Evolutionary conservation across 768 basidiomycete genomes (phyloP), one percentile per base, ranked within the genome.

Genomic region (Gymnopilus dilepis): DNA sequence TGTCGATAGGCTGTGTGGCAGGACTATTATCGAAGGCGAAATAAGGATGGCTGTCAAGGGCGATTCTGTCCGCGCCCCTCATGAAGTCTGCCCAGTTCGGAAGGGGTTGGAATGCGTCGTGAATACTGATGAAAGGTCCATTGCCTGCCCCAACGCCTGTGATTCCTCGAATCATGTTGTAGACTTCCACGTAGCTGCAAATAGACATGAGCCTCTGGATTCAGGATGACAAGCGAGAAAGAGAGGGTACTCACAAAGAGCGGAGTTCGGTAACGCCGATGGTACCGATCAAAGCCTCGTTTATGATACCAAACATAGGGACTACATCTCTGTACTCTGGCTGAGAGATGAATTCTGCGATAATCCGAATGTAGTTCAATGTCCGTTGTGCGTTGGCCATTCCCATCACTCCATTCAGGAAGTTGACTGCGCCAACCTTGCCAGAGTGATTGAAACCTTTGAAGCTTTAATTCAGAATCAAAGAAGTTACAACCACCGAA

Each of bases 261-360:
- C 82, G 80, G 17, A 92, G 64, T 40, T 78, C 72, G 17, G 81
- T 76, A 42, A 69, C 69, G n/a, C 91, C 90, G 43, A 94, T 89
- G 19, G 77, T 78, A 15, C 70, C 65, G 33, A 84, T 60, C 30
- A 83, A 73, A 1, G 87, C 80, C 72, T 90, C 89, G 64, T 90
- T 90, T 57, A 90, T 65, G 62, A 90, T 83, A 33, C 88, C 84
- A 67, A 89, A 90, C 59, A 86, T 77, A 12, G 80, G 80, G 7
- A 90, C 80, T 19, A 94, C 83, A 57, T 88, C 77, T 59, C 76
- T 78, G 78, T 90, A 93, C 67, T 92, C 83, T 2, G 87, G 83
- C 73, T 93, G 90, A n/a, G 85, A 83, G 72, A 96, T 89, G 76
- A 95, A 96, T 73, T 92, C 90, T 54, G 86, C 82, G 68, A 91